Conservation (phyloP, 306 rosid genomes). For the Cicer yamashitae region DNA sequence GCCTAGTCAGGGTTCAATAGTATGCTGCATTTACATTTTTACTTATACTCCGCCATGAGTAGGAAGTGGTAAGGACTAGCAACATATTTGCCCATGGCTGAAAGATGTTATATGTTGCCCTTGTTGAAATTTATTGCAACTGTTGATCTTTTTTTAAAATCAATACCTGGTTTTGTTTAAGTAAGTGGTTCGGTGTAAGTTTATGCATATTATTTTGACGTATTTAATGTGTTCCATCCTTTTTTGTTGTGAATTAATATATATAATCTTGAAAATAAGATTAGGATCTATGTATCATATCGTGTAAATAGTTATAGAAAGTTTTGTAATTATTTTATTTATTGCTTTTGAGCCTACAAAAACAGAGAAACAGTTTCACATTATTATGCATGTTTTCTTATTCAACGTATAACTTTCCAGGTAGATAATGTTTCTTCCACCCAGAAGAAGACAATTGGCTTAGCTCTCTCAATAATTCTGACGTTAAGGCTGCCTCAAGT, state of each 20-base stretch:
- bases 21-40: slow-evolving; percentile 23
- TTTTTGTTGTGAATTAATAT: slow-evolving; percentile 11
- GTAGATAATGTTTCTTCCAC: slow-evolving; percentile 85
- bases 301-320: background rate
- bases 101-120: slow-evolving; percentile 26
- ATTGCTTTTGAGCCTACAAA: background rate
- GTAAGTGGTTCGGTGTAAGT: background rate
- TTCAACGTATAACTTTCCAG: slow-evolving; percentile 51
- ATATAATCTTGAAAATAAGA: background rate
- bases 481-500: slow-evolving; percentile 91
- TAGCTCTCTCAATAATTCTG: slow-evolving; percentile 87
- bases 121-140: slow-evolving; percentile 36
- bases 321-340: background rate
- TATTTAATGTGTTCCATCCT: slow-evolving; percentile 35
- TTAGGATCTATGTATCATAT: background rate
- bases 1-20: slow-evolving; percentile 18
- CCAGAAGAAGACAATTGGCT: slow-evolving; percentile 87
- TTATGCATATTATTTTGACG: slow-evolving; percentile 24
- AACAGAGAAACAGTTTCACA: background rate
- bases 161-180: slow-evolving; percentile 23
- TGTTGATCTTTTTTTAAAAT: slow-evolving; percentile 35
- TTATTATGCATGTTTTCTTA: slow-evolving; percentile 26
- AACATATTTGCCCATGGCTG: background rate
- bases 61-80: background rate
- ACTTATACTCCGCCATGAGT: background rate